These are phyloP conservation scores for Chenopodium formosanum DNA, from an alignment of 148 eudicot species.

Conservation along the genomic window DNA sequence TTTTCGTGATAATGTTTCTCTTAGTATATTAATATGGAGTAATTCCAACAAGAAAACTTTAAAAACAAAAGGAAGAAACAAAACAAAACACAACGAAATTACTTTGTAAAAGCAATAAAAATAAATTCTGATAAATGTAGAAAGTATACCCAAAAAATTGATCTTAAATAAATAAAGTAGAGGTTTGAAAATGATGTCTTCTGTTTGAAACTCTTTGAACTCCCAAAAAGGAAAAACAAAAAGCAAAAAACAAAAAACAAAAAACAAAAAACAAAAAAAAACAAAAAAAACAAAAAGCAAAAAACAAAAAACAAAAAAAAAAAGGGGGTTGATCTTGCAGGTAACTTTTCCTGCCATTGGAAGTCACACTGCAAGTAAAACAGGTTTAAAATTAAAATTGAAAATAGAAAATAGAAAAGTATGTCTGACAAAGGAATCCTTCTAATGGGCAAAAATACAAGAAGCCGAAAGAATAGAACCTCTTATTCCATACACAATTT, in stretches of 20 bases:
- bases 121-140: not conserved
- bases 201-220: too few relatives aligned
- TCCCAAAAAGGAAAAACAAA: too few relatives aligned
- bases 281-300: too few relatives aligned
- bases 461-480: slow-evolving; percentile 5
- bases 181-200: not conserved
- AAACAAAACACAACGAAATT: not conserved
- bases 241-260: too few relatives aligned
- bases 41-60: too few relatives aligned
- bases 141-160: not conserved
- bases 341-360: not conserved
- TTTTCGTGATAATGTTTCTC: too few relatives aligned
- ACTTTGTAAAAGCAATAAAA: not conserved
- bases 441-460: not conserved
- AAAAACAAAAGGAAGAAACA: not conserved
- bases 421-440: slow-evolving; percentile 5
- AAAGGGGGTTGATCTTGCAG: not conserved
- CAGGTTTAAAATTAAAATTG: not conserved
- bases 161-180: not conserved
- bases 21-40: too few relatives aligned
- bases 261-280: too few relatives aligned
- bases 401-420: not conserved
- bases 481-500: not conserved
- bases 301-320: too few relatives aligned
- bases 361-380: not conserved